Conservation (phyloP, 805 yeast species). For the Starmerella riodocensis region DNA sequence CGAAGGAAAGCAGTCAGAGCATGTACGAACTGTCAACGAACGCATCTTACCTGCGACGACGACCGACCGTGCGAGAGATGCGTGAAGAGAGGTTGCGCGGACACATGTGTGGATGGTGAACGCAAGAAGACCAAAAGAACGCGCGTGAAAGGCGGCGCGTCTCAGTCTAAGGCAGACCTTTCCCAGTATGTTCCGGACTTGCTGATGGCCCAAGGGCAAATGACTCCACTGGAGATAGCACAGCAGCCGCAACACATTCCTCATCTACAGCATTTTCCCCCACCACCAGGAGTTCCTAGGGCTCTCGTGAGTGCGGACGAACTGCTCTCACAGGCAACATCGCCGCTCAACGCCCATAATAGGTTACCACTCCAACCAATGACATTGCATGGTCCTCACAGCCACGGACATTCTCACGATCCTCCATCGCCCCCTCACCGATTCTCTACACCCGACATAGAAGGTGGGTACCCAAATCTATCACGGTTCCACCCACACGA, state of each 20-base stretch:
- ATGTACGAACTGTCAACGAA: constrained; percentile 77
- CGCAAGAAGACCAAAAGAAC: constrained; percentile 41
- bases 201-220: background rate
- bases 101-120: constrained; percentile 77
- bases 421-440: too few species aligned
- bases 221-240: background rate
- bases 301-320: too few species aligned
- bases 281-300: too few species aligned
- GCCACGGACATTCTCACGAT: too few species aligned
- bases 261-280: background rate
- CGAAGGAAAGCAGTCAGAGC: constrained; percentile 72
- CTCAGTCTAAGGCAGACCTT: background rate
- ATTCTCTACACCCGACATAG: too few species aligned
- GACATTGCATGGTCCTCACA: too few species aligned
- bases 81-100: constrained; percentile 49
- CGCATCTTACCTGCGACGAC: constrained; percentile 86
- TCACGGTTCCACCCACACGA: too few species aligned
- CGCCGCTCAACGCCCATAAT: too few species aligned
- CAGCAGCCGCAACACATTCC: background rate
- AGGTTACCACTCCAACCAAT: too few species aligned
- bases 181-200: background rate
- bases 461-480: too few species aligned
- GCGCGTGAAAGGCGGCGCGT: background rate
- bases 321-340: too few species aligned
- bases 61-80: constrained; percentile 76